Evolutionary conservation across 805 yeast genomes (phyloP).

Genomic region (Teunomyces lycoperdinae): DNA sequence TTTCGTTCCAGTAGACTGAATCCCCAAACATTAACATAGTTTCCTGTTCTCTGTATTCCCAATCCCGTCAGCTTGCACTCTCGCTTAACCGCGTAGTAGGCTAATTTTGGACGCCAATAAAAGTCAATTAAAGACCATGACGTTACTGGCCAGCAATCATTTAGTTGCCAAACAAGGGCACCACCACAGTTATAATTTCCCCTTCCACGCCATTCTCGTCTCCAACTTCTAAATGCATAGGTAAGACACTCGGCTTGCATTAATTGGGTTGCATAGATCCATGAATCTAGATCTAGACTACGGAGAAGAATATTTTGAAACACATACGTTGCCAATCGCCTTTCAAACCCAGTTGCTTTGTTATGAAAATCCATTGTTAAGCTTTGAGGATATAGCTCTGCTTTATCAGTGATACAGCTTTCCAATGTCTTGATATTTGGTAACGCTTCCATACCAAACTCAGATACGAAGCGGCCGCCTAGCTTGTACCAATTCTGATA

Average conservation of each 20-base stretch:
- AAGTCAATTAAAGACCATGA: slow-evolving; percentile 50
- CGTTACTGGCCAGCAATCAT: slow-evolving; percentile 54
- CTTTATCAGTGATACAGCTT: slow-evolving; percentile 32
- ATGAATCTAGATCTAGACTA: slow-evolving; percentile 33
- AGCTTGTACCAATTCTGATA: slow-evolving; percentile 49
- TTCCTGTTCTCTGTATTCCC: slow-evolving; percentile 31
- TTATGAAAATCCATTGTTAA: slow-evolving; percentile 45
- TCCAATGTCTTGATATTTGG: slow-evolving; percentile 38
- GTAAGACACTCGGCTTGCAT: slow-evolving; percentile 51
- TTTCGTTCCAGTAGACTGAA: slow-evolving; percentile 1
- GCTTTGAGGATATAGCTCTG: slow-evolving; percentile 45
- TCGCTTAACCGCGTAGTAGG: slow-evolving; percentile 47
- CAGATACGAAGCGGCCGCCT: slow-evolving; percentile 50
- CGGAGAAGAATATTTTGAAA: slow-evolving; percentile 41
- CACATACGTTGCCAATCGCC: slow-evolving; percentile 45
- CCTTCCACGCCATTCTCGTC: slow-evolving; percentile 43
- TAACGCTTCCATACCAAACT: slow-evolving; percentile 53
- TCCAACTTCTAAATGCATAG: slow-evolving; percentile 46
- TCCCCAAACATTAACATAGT: slow-evolving; percentile 11
- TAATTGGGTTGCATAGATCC: slow-evolving; percentile 53
- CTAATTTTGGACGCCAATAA: slow-evolving; percentile 42
- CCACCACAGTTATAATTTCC: slow-evolving; percentile 41
- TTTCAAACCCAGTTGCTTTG: slow-evolving; percentile 47
- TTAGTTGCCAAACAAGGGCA: slow-evolving; percentile 52
- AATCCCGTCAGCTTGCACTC: slow-evolving; percentile 31